Evolutionary conservation across 2,329 filamentous ascomycete genomes (phyloP), one percentile per base, ranked within the genome.

Genomic region (Colletotrichum camelliae): DNA sequence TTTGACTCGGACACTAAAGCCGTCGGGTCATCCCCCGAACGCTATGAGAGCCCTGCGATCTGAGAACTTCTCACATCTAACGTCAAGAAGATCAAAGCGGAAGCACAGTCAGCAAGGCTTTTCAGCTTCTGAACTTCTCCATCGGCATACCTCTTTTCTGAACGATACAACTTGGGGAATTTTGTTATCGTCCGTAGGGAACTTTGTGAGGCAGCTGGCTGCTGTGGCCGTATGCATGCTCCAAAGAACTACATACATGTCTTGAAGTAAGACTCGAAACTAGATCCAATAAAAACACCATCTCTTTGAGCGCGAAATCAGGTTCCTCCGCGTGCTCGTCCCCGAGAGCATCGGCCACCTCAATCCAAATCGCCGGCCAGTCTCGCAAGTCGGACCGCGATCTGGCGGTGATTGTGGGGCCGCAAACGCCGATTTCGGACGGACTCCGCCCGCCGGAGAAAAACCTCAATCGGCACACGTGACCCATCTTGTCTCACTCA

Each of bases 381-480:
- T 52, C 43, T 13, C 43, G 43, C 43, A 52, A 13, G 43, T 52
- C 43, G 43, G 43, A 21, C 43, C 43, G 43, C 15, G 57, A 61
- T 0, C 10, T 33, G 0, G n/a, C 64, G 64, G 64, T 31, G 6
- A 55, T 1, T 27, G 29, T 35, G 72, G 72, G 72, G 21, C 68
- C 68, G 24, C 18, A 13, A 37, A 18, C 24, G 62, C 69, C 73
- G 73, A 75, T 55, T 15, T 75, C 73, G 73, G 73, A 61, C 69
- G 73, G 69, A 72, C 27, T 72, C 62, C 69, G 69, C 70, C 73
- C 73, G 69, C 35, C 39, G 31, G 62, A 72, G 52, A 72, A 75
- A 75, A 52, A 52, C 43, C 43, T 39, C 69, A 67, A 43, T 31
- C 61, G 35, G 39, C 33, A 64, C 73, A 75, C 62, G 69, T 72